Conservation (phyloP, 2,329 filamentous ascomycete species). For the Xylaria sp. region DNA sequence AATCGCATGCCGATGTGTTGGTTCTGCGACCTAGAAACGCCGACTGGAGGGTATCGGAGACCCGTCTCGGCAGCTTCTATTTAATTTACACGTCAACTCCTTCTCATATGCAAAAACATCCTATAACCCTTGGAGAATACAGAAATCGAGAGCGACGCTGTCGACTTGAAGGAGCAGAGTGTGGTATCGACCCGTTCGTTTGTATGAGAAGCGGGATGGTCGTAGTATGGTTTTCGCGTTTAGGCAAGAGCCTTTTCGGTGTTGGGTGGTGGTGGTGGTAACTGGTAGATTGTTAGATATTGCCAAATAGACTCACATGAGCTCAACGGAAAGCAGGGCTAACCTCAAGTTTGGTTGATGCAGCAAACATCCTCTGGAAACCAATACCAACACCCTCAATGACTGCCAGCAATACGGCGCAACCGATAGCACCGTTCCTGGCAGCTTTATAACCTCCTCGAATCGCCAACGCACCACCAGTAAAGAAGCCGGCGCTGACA, state of each 20-base stretch:
- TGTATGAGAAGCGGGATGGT: constrained; percentile 27
- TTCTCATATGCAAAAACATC: constrained; percentile 41
- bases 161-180: constrained; percentile 46
- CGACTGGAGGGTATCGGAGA: constrained; percentile 33
- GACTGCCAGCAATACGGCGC: constrained; percentile 90
- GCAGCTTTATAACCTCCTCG: constrained; percentile 92
- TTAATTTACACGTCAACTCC: constrained; percentile 44
- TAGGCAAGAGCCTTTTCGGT: constrained; percentile 50
- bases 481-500: constrained; percentile 87
- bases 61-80: constrained; percentile 40
- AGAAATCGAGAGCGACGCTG: constrained; percentile 38
- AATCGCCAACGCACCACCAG: constrained; percentile 89
- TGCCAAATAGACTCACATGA: not conserved
- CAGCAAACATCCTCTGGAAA: constrained; percentile 93
- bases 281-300: constrained; percentile 40
- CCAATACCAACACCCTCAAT: constrained; percentile 98
- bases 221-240: constrained; percentile 27
- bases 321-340: constrained; percentile 40
- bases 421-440: constrained; percentile 95
- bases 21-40: constrained; percentile 32
- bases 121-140: constrained; percentile 44
- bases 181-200: constrained; percentile 32
- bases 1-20: constrained; percentile 38
- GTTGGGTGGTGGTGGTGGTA: constrained; percentile 49
- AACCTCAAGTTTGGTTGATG: constrained; percentile 85